phyloP scores from a whole-genome alignment of 805 yeast genomes.

The Kurtzmaniella fragi region DNA sequence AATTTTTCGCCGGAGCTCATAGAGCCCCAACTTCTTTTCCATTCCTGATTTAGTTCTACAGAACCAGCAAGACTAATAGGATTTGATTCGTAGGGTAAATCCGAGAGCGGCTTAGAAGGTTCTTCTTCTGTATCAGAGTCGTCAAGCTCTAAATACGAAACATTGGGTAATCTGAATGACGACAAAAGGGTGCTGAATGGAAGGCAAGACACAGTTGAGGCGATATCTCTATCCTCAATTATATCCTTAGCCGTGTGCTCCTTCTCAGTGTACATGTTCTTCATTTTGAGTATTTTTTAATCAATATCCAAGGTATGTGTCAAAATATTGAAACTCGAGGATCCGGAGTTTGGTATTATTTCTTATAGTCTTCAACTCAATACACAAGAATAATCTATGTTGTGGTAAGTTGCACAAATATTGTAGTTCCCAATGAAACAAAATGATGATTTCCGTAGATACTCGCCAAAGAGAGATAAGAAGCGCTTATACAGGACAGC shows the following conservation, averaged over 20 bases:
- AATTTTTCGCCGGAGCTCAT: constrained; percentile 59
- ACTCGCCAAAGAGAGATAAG: too few relatives aligned
- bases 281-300: too few relatives aligned
- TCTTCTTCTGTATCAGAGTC: background rate
- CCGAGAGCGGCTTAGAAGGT: constrained; percentile 14
- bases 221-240: constrained; percentile 8
- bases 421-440: too few relatives aligned
- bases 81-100: constrained; percentile 17
- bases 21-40: background rate
- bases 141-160: background rate
- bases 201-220: constrained; percentile 15
- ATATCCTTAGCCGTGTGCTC: constrained; percentile 5
- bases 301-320: too few relatives aligned
- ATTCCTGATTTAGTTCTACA: background rate
- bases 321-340: too few relatives aligned
- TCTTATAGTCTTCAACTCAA: too few relatives aligned
- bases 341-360: too few relatives aligned
- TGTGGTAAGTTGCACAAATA: too few relatives aligned
- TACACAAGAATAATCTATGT: too few relatives aligned
- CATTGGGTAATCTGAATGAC: background rate
- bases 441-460: too few relatives aligned
- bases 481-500: too few relatives aligned
- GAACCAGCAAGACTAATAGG: constrained; percentile 5
- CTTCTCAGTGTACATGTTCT: constrained; percentile 10
- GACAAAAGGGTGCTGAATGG: constrained; percentile 14